phyloP scores from a whole-genome alignment of 352 stramenopile species.

The Phytophthora melonis region DNA sequence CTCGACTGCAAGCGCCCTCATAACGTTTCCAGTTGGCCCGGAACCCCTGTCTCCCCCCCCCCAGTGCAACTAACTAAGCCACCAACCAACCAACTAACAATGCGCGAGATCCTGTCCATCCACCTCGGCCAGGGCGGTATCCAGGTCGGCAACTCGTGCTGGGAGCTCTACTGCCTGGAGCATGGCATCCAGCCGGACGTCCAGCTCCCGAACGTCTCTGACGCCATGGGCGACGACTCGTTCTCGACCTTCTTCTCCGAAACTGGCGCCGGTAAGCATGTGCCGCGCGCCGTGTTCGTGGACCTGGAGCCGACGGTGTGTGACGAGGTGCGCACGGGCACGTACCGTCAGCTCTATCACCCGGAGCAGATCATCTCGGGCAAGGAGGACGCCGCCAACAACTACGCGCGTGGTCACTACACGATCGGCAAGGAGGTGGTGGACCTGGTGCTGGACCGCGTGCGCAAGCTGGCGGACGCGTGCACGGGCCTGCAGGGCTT shows the following conservation, averaged over 20 bases:
- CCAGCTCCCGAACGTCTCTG: too few species aligned
- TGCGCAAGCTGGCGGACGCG: conserved; percentile 97
- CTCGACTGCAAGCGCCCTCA: conserved; percentile 45
- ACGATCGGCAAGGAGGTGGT: conserved; percentile 95
- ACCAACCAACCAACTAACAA: conserved; percentile 32
- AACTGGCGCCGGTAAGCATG: too few species aligned
- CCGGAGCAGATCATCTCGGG: conserved; percentile 99
- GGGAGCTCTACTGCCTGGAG: conserved; percentile 94
- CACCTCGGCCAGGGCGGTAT: conserved; percentile 96
- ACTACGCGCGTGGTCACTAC: conserved; percentile 94
- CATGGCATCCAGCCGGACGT: conserved; percentile 93
- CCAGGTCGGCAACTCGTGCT: conserved; percentile 91
- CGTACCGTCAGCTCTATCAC: conserved; percentile 98
- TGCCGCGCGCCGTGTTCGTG: too few species aligned
- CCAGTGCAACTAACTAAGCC: not conserved
- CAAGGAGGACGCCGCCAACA: conserved; percentile 97
- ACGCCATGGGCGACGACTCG: too few species aligned
- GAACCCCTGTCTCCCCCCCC: not conserved
- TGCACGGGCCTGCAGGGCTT: conserved; percentile 98
- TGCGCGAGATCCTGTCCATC: conserved; percentile 95
- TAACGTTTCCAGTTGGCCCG: conserved; percentile 37
- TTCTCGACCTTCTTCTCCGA: too few species aligned
- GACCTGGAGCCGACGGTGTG: too few species aligned
- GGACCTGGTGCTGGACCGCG: conserved; percentile 96
- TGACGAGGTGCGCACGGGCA: conserved; percentile 96